phyloP scores from a whole-genome alignment of 2,329 filamentous ascomycete genomes.

The Aureobasidium musti region DNA sequence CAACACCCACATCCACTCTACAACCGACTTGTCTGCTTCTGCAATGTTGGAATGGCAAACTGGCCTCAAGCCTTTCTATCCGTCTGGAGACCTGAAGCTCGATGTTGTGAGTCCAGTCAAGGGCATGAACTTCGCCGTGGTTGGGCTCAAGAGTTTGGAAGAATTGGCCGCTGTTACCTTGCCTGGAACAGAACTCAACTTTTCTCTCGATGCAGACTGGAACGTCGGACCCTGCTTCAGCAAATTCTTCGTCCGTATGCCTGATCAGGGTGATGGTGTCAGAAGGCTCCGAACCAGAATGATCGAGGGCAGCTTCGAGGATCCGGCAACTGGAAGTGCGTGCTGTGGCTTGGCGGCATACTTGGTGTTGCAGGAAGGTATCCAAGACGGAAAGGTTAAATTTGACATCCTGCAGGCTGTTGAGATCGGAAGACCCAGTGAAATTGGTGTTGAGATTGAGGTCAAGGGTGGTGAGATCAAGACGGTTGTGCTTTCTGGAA shows the following conservation, averaged over 20 bases:
- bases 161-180: conserved; percentile 54
- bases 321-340: conserved; percentile 56
- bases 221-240: conserved; percentile 54
- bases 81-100: conserved; percentile 29
- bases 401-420: conserved; percentile 54
- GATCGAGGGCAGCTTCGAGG: conserved; percentile 55
- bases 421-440: conserved; percentile 55
- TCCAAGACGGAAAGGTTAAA: conserved; percentile 37
- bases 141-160: conserved; percentile 62
- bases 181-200: conserved; percentile 40
- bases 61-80: conserved; percentile 34
- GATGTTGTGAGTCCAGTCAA: conserved; percentile 59
- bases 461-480: conserved; percentile 45
- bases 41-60: conserved; percentile 44
- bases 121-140: conserved; percentile 72
- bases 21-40: conserved; percentile 37
- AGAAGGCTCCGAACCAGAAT: conserved; percentile 59
- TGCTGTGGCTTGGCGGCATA: conserved; percentile 51
- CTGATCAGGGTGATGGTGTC: conserved; percentile 37
- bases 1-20: conserved; percentile 62
- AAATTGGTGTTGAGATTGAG: conserved; percentile 51
- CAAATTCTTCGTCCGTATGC: conserved; percentile 61
- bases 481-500: conserved; percentile 48
- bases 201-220: conserved; percentile 53
- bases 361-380: conserved; percentile 47